phyloP scores from a whole-genome alignment of 768 basidiomycete species.

The Suillus cothurnatus region DNA sequence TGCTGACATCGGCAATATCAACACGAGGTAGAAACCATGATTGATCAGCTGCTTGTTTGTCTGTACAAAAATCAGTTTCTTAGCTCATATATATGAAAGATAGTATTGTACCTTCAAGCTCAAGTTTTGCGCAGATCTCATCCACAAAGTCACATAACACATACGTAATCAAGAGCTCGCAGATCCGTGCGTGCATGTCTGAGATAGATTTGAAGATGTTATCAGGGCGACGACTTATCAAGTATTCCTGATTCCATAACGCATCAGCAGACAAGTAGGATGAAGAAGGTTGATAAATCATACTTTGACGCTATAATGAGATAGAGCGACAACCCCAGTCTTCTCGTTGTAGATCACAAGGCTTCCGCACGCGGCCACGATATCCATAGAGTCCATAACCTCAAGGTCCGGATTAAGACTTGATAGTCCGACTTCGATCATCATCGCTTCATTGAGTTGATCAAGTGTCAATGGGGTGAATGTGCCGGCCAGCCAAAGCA shows the following conservation, averaged over 20 bases:
- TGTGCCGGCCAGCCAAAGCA: conserved; percentile 1
- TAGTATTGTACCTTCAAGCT: background rate
- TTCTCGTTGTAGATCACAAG: conserved; percentile 6
- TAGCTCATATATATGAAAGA: background rate
- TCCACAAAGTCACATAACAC: background rate
- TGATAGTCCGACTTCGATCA: background rate
- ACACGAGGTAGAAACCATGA: no score
- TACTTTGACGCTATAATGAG: conserved; percentile 14
- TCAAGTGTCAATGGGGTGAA: conserved; percentile 1
- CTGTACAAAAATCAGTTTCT: background rate
- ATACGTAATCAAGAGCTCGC: background rate
- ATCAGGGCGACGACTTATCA: background rate
- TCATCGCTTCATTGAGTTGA: conserved; percentile 4
- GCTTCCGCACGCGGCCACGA: background rate
- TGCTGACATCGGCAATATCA: background rate
- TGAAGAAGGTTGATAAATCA: background rate
- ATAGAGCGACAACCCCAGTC: background rate
- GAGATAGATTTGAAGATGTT: background rate
- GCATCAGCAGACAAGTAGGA: no score
- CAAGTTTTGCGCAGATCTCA: background rate
- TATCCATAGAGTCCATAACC: conserved; percentile 1
- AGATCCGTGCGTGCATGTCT: background rate
- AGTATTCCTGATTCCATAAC: no score
- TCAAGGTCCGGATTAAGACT: background rate
- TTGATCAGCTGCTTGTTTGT: no score